These are phyloP conservation scores for Tolypocladium guangdongense DNA, from an alignment of 2,329 filamentous ascomycete genomes.

Conservation along the genomic window DNA sequence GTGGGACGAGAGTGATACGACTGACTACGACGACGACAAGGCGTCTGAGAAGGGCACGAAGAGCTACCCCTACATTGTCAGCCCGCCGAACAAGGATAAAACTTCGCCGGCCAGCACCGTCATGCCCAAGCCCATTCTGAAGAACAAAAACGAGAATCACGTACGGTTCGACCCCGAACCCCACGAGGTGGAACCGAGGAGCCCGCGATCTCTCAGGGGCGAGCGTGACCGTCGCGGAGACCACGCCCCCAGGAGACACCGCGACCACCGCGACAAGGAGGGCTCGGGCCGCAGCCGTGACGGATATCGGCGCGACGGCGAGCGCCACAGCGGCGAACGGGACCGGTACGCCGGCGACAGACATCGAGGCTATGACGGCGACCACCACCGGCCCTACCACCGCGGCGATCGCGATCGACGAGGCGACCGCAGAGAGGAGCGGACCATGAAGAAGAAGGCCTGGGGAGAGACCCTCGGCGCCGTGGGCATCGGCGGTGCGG, in stretches of 20 bases:
- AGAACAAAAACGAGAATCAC: constrained; percentile 48
- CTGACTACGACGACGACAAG: constrained; percentile 23
- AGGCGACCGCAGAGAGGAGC: constrained; percentile 25
- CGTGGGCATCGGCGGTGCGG: constrained; percentile 49
- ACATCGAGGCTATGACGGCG: constrained; percentile 15
- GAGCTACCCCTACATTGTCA: constrained; percentile 26
- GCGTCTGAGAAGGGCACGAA: constrained; percentile 18
- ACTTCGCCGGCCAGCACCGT: constrained; percentile 24
- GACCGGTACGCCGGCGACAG: constrained; percentile 11
- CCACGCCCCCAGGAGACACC: constrained; percentile 8
- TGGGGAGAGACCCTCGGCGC: constrained; percentile 45
- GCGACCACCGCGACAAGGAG: constrained; percentile 17
- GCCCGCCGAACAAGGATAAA: constrained; percentile 20
- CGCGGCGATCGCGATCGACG: constrained; percentile 27
- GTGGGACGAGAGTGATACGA: constrained; percentile 19
- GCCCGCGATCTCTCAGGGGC: constrained; percentile 17
- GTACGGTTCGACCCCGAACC: constrained; percentile 42
- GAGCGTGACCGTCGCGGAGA: constrained; percentile 18
- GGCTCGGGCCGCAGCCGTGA: constrained; percentile 7
- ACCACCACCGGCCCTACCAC: constrained; percentile 29
- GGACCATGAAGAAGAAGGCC: constrained; percentile 29
- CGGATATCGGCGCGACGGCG: constrained; percentile 15
- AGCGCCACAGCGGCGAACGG: constrained; percentile 15
- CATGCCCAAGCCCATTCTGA: constrained; percentile 47
- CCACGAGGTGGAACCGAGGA: constrained; percentile 28